Conservation (phyloP, 176 grass and related monocot species). For the Aegilops longissima region DNA sequence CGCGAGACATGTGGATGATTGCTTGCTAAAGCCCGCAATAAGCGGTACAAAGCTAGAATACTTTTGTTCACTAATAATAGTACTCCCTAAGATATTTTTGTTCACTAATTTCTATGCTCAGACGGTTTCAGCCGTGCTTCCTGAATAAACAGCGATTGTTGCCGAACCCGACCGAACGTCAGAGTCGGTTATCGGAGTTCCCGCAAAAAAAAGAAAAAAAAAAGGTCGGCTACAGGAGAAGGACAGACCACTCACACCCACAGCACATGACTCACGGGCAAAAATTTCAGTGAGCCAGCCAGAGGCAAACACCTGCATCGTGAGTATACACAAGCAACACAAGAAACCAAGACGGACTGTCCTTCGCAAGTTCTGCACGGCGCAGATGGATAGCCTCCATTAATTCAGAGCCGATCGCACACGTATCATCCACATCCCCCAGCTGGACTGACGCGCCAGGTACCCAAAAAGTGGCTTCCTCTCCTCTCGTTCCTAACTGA, state of each 20-base stretch:
- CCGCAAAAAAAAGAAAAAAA: no score
- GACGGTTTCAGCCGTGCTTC: neutral
- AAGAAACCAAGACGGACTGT: neutral
- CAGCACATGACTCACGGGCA: neutral
- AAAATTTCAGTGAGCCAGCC: neutral
- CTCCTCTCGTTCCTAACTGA: neutral
- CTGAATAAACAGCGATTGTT: neutral
- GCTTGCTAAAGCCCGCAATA: no score
- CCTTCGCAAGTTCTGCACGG: neutral
- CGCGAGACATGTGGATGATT: no score
- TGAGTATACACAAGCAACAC: neutral
- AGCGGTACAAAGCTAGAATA: no score
- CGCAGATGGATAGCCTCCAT: neutral
- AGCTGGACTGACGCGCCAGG: conserved; percentile 19
- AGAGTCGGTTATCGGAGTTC: no score
- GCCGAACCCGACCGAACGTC: neutral
- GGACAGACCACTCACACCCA: neutral
- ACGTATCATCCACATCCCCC: neutral
- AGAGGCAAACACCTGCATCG: neutral
- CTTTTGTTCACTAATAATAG: neutral
- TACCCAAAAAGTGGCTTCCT: neutral
- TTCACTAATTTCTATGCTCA: neutral
- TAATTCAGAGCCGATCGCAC: neutral
- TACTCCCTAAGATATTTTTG: no score
- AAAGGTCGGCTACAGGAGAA: neutral